These are phyloP conservation scores for Raphanus raphanistrum DNA, from an alignment of 345 rosid genomes.

Conservation along the genomic window DNA sequence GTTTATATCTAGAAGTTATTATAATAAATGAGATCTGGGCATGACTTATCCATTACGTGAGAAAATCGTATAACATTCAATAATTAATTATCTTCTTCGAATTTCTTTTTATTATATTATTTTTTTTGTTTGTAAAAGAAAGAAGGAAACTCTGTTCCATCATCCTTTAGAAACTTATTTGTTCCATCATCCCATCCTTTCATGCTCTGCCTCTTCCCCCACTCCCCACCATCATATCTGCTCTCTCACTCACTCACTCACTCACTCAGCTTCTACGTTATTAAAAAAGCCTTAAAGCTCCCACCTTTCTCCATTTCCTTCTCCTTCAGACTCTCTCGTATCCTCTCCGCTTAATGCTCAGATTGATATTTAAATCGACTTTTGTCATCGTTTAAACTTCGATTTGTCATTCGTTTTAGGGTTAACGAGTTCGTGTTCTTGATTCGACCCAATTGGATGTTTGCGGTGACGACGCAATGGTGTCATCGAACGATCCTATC, in stretches of 20 bases:
- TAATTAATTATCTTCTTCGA: slow-evolving; percentile 1
- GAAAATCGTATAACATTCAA: not conserved
- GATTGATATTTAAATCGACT: slow-evolving; percentile 33
- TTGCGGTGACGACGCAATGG: slow-evolving; percentile 47
- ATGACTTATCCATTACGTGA: slow-evolving; percentile 24
- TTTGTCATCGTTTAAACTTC: not conserved
- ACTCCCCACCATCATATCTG: slow-evolving; percentile 36
- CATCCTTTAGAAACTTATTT: no score
- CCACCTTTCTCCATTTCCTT: slow-evolving; percentile 3
- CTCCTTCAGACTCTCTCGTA: not conserved
- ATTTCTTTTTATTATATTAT: not conserved
- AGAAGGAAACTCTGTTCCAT: not conserved
- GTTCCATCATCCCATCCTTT: slow-evolving; percentile 1
- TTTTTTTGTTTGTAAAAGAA: not conserved
- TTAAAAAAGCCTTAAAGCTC: slow-evolving; percentile 2
- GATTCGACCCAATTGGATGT: slow-evolving; percentile 32
- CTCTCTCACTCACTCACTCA: slow-evolving; percentile 1
- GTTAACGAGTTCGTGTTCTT: slow-evolving; percentile 9
- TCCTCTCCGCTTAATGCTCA: not conserved
- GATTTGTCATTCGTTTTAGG: slow-evolving; percentile 22
- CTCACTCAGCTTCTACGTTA: not conserved
- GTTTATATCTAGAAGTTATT: no score
- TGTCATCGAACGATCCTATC: slow-evolving; percentile 65
- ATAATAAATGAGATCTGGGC: not conserved
- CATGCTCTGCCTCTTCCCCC: slow-evolving; percentile 32